Base-by-base conservation (phyloP, 208 protist genomes). In the Lotmaria passim region DNA sequence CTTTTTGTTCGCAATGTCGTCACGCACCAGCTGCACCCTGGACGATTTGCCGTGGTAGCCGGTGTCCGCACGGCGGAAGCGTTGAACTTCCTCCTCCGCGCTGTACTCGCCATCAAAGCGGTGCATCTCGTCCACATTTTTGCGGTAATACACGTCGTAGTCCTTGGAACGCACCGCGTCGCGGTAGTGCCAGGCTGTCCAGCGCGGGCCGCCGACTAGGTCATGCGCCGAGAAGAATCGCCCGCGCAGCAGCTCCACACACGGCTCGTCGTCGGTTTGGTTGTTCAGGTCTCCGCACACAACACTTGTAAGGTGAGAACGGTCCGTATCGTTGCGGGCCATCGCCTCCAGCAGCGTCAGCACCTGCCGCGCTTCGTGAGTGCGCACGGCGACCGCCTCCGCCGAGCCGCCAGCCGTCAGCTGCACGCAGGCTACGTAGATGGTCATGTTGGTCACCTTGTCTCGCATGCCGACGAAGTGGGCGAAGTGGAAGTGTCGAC, bases 281-380 rank as follows among this genome's bases (percentile, higher is more conserved):
- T 91, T 93, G 78, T 95, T 95, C 28, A 95, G 66, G 65, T 95
- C 90, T 4, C 90, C 90, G 51, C 85, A 91, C 19, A 95, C 71
- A 19, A 93, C 28, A 30, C 63, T 65, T 14, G 79, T 85, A 63
- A 80, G 78, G 65, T 93, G 87, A 7, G 79, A 31, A 28, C 90
- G 77, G 61, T 95, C 90, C 0, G 86, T 44, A 62, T 91, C 84
- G 71, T 91, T 82, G 48, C 79, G 66, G 30, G 51, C 64, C 33
- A 93, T 56, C 1, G 81, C 82, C 44, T 93, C 82, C 11, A 95
- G 64, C n/a, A 95, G 36, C 28, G 79, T 84, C 21, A 92, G 64
- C 53, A 83, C 79, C 51, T 92, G 85, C 48, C 72, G 60, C 11
- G 83, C 79, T 53, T 95, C 90, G 53, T 91, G 76, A 34, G 73